Base-by-base conservation (phyloP, 306 rosid species). In the Begonia loranthoides region DNA sequence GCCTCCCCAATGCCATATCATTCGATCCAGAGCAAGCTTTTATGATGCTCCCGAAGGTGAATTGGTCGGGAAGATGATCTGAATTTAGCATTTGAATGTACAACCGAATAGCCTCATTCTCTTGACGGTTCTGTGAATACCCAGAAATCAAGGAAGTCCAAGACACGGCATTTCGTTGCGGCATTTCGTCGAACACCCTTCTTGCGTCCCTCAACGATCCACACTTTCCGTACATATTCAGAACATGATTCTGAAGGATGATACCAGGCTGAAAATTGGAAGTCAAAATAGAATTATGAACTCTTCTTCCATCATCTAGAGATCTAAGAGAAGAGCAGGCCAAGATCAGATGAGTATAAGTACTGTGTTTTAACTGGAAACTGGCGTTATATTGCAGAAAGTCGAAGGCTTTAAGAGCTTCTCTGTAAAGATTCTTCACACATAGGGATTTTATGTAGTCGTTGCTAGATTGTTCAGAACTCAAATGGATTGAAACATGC, bases 131-230 rank as follows among this genome's bases (percentile, higher is more conserved):
- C 28, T 68, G 85, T 13, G 85, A 63, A 65, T 73, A 76, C 53
- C 85, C 93, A 10, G 83, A 77, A 49, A 86, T 86, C 69, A 78
- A 54, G 47, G 78, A 76, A 65, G 95, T 86, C 95, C 93, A 86
- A 61, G 95, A 79, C 43, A 86, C 76, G 46, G 68, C 77, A 64
- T 79, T 86, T 59, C 67, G 66, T 40, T 54, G 68, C 43, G 64
- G 69, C 95, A 87, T 87, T 73, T 59, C 49, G 39, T 82, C 81
- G 55, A 87, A 87, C 21, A 66, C 71, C 58, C 77, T 67, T 58
- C 77, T 50, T 36, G 87, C 93, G 62, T 87, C 89, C 43, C 55
- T 69, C 65, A 69, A 47, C 15, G 93, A 87, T 62, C 86, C 83
- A 51, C 93, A 87, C 68, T 79, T 87, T 48, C 86, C 81, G 54